Base-by-base conservation (phyloP, 495 filamentous ascomycete species). In the Oidiodendron maius region DNA sequence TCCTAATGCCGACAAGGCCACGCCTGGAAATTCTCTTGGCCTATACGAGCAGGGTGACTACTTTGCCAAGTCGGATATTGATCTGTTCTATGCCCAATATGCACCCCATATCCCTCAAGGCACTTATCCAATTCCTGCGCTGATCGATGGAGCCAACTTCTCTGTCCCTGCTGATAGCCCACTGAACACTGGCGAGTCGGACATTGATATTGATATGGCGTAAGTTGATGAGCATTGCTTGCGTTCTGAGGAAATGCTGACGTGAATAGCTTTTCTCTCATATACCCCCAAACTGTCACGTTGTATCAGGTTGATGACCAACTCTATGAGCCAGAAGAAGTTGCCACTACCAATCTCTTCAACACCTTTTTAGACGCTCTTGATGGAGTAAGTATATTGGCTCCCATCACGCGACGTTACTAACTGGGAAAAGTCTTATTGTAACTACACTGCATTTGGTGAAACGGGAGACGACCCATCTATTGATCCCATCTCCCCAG, bases 161-260 rank as follows among this genome's bases (percentile, higher is more conserved):
- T 50, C 46, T 17, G 48, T 53, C 16, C 50, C 52, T 32, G 55
- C 52, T 20, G 47, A 50, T 4, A 53, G 22, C 32, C 45, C 52
- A 0, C 46, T 44, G 16, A 58, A 50, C 30, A 43, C 45, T 35
- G 50, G 52, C 20, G 55, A 58, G 23, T 41, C 50, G 21, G 50
- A 50, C 16, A 32, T 58, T 10, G 55, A 58, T 36, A 53, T 58
- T 18, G 55, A 58, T 20, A 46, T 50, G 25, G 37, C 55, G 17
- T 48, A 45, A 5, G 26, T 46, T 53, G 60, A 15, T 10, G 12
- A 30, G 26, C 5, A 30, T n/a, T 5, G 26, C 12, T 30, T 12
- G 5, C 12, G 12, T 12, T 12, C 5, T 48, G 70, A 68, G 53
- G 69, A 63, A 40, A 69, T 71, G 56, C 66, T 71, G 16, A 30